Evolutionary conservation across 1,284 basidiomycete genomes (phyloP).

Genomic region (Amylostereum areolatum): DNA sequence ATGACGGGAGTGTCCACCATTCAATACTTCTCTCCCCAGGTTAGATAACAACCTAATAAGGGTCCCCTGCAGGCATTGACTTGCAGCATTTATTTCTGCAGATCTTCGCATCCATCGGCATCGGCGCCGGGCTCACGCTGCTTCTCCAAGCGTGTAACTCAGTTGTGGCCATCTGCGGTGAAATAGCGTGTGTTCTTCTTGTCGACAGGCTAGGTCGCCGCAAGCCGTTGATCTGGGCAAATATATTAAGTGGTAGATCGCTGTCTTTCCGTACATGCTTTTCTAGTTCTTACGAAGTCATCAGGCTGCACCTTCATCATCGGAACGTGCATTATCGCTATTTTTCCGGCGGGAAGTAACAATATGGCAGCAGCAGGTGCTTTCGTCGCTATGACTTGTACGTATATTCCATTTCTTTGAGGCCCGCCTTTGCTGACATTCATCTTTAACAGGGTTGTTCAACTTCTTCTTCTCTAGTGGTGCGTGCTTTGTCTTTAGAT

Average conservation of each 20-base stretch:
- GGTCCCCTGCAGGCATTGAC: not conserved
- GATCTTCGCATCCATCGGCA: constrained; percentile 41
- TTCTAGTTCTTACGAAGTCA: constrained; percentile 18
- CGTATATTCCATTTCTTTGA: constrained; percentile 18
- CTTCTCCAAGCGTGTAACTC: constrained; percentile 59
- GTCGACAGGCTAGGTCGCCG: constrained; percentile 52
- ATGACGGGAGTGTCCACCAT: constrained; percentile 45
- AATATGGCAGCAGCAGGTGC: constrained; percentile 25
- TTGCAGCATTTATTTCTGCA: constrained; percentile 1
- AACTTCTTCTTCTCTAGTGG: constrained; percentile 51
- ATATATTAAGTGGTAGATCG: constrained; percentile 16
- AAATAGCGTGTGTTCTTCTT: constrained; percentile 50
- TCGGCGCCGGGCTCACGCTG: constrained; percentile 31
- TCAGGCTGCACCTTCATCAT: constrained; percentile 49
- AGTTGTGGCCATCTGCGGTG: constrained; percentile 52
- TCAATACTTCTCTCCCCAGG: constrained; percentile 37
- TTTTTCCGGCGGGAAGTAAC: constrained; percentile 39
- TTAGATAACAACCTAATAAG: constrained; percentile 6
- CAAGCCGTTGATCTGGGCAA: constrained; percentile 48
- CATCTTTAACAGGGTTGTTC: constrained; percentile 38
- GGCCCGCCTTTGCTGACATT: constrained; percentile 5
- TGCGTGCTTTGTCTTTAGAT: constrained; percentile 48
- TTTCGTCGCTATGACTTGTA: constrained; percentile 21
- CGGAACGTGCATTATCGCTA: constrained; percentile 45
- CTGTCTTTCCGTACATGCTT: not conserved